These are phyloP conservation scores for Yamadazyma akitaensis DNA, from an alignment of 805 yeast genomes.

Conservation along the genomic window DNA sequence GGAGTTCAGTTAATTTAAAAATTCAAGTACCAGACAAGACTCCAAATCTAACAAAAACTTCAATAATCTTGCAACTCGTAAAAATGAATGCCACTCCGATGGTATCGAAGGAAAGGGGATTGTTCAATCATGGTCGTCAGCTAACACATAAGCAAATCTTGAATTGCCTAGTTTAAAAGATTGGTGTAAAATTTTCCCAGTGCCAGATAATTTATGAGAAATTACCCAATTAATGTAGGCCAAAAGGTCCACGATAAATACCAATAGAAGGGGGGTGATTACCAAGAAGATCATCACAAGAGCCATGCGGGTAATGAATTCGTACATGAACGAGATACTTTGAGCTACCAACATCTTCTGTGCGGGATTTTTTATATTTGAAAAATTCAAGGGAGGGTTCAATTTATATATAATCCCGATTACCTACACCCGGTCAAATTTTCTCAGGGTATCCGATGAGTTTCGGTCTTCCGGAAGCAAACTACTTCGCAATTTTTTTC, in stretches of 20 bases:
- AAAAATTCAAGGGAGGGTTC: background rate
- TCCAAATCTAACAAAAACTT: no score
- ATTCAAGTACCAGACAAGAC: no score
- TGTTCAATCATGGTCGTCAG: slow-evolving; percentile 2
- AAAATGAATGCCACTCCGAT: background rate
- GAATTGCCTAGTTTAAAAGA: background rate
- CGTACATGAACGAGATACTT: background rate
- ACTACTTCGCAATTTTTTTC: background rate
- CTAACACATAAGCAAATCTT: slow-evolving; percentile 1
- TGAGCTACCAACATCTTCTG: background rate
- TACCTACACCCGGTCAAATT: no score
- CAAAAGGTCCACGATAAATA: slow-evolving; percentile 1
- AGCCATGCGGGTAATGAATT: background rate
- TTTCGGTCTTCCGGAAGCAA: background rate
- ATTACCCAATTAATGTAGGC: slow-evolving; percentile 1
- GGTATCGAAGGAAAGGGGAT: no score
- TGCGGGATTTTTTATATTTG: background rate
- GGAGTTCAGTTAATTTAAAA: no score
- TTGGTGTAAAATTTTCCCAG: background rate
- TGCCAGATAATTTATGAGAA: background rate
- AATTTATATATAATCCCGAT: no score
- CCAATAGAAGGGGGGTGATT: background rate
- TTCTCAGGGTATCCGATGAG: background rate
- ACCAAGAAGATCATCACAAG: background rate
- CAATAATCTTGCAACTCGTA: no score